Evolutionary conservation across 495 filamentous ascomycete genomes (phyloP).

Genomic region (Tuber calosporum): DNA sequence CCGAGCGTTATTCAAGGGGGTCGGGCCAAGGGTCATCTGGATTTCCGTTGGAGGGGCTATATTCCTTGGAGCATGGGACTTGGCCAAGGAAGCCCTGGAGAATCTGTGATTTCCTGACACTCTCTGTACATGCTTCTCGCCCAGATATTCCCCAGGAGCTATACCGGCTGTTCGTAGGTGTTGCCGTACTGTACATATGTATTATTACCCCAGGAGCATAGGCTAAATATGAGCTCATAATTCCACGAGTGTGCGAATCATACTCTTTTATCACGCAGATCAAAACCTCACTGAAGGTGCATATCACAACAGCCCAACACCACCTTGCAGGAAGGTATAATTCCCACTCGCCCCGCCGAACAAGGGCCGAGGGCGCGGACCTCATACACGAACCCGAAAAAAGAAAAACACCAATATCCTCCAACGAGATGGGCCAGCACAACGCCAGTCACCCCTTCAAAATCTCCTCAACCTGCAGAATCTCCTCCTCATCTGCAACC

Average conservation of each 20-base stretch:
- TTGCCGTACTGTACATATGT: background rate
- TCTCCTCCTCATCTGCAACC: constrained; percentile 34
- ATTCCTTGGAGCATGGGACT: constrained; percentile 94
- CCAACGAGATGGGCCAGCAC: background rate
- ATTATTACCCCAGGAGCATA: background rate
- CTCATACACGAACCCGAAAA: background rate
- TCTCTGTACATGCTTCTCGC: background rate
- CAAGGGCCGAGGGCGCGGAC: background rate
- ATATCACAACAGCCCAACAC: background rate
- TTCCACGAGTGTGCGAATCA: background rate
- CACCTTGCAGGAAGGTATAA: background rate
- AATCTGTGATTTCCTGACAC: constrained; percentile 15
- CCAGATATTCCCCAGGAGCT: background rate
- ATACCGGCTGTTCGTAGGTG: background rate
- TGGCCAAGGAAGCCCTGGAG: constrained; percentile 67
- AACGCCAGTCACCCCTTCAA: constrained; percentile 13
- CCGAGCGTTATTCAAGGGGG: constrained; percentile 75
- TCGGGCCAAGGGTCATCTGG: constrained; percentile 85
- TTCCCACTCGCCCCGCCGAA: background rate
- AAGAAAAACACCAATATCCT: background rate
- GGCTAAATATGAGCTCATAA: background rate
- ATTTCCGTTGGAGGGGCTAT: constrained; percentile 90
- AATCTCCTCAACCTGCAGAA: constrained; percentile 41
- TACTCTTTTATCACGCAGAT: background rate
- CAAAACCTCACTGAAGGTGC: background rate